Evolutionary conservation across 2,329 filamentous ascomycete species (phyloP).

Genomic region (Emergomyces pasteurianus): DNA sequence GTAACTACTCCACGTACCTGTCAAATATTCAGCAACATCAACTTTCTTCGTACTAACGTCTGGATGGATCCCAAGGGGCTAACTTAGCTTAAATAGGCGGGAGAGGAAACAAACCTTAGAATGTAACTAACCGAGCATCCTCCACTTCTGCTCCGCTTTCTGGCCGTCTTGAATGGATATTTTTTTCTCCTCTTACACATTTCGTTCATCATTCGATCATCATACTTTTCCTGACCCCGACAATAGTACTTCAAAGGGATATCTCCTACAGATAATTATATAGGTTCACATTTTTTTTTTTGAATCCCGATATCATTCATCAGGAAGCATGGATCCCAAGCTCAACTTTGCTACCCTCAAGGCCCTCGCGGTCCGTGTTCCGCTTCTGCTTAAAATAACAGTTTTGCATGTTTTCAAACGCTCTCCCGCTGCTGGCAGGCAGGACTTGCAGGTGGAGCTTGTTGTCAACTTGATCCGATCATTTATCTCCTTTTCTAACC

Average conservation of each 20-base stretch:
- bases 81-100: too few relatives aligned
- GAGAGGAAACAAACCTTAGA: too few relatives aligned
- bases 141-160: too few relatives aligned
- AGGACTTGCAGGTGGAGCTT: slow-evolving; percentile 65
- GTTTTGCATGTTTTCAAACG: slow-evolving; percentile 43
- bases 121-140: too few relatives aligned
- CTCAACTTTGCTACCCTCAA: slow-evolving; percentile 21
- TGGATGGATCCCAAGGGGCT: too few relatives aligned
- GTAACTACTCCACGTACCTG: too few relatives aligned
- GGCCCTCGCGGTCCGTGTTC: slow-evolving; percentile 27
- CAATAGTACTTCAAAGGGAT: background rate
- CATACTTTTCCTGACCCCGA: too few relatives aligned
- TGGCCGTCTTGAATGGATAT: too few relatives aligned
- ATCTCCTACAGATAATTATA: background rate
- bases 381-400: slow-evolving; percentile 31
- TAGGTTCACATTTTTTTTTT: background rate
- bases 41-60: too few relatives aligned
- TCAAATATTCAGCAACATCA: too few relatives aligned
- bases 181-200: too few relatives aligned
- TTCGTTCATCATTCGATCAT: too few relatives aligned
- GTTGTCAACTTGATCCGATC: slow-evolving; percentile 60
- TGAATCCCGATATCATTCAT: background rate
- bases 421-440: slow-evolving; percentile 60
- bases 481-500: slow-evolving; percentile 40
- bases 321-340: slow-evolving; percentile 22